phyloP scores from a whole-genome alignment of 2,329 filamentous ascomycete genomes.

The Fusarium papillatum region DNA sequence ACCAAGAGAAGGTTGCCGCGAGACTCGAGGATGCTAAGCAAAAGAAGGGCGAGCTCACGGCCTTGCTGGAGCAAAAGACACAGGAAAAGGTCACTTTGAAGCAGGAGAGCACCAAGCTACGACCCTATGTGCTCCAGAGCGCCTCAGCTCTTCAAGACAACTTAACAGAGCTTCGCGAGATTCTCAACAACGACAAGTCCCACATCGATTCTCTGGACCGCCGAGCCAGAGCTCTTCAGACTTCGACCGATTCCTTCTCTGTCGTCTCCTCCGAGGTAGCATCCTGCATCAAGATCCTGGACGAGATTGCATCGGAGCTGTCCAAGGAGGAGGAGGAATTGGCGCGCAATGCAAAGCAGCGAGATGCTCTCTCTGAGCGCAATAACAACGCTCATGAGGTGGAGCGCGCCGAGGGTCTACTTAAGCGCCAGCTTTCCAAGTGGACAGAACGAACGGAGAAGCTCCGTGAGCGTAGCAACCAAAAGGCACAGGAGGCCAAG shows the following conservation, averaged over 20 bases:
- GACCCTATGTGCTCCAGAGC: conserved; percentile 93
- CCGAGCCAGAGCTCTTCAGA: conserved; percentile 90
- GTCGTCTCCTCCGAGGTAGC: conserved; percentile 89
- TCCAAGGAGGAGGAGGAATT: conserved; percentile 93
- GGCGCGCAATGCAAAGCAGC: conserved; percentile 82
- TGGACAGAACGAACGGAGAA: conserved; percentile 91
- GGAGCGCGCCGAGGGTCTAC: conserved; percentile 86
- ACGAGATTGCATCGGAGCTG: conserved; percentile 88
- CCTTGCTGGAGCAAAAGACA: conserved; percentile 78
- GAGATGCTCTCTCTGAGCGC: conserved; percentile 88
- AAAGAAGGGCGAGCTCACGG: conserved; percentile 83
- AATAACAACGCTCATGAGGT: conserved; percentile 93
- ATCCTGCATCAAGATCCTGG: conserved; percentile 88
- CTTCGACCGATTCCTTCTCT: conserved; percentile 89
- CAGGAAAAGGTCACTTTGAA: conserved; percentile 78
- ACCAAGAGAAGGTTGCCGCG: conserved; percentile 86
- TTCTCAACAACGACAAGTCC: conserved; percentile 81
- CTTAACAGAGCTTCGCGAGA: conserved; percentile 85
- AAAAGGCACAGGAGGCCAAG: conserved; percentile 86
- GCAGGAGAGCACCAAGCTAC: conserved; percentile 89
- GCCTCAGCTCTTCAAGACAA: conserved; percentile 86
- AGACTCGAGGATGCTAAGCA: conserved; percentile 86
- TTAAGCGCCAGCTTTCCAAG: conserved; percentile 87
- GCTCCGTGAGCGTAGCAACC: conserved; percentile 82
- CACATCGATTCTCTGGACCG: conserved; percentile 92